A percentile compares a stretch with the other conserved stretches of the same genome.
These are phyloP conservation scores for Cutaneotrichosporon sp. DNA, from an alignment of 1,284 basidiomycete species.

Conservation along the genomic window DNA sequence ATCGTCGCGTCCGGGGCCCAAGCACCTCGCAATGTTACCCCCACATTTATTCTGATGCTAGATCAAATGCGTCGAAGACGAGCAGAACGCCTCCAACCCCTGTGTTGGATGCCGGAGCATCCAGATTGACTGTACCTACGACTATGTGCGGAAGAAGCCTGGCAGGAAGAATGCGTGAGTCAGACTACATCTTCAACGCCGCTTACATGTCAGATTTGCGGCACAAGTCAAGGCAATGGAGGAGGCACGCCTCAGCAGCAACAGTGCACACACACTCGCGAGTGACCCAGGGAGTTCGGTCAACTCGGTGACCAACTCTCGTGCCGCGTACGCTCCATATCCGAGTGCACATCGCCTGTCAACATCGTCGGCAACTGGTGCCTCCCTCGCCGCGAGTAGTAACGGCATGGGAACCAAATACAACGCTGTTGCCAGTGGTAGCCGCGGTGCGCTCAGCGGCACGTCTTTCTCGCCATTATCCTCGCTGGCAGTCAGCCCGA, in stretches of 20 bases:
- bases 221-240: constrained; percentile 10
- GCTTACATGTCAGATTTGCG: constrained; percentile 10
- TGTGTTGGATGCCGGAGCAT: constrained; percentile 43
- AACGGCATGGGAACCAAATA: too few relatives aligned
- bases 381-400: too few relatives aligned
- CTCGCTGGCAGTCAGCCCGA: constrained; percentile 19
- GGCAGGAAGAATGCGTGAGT: constrained; percentile 44
- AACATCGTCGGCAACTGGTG: too few relatives aligned
- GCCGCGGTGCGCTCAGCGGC: not conserved
- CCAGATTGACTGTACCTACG: constrained; percentile 36
- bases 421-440: too few relatives aligned
- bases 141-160: constrained; percentile 44
- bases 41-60: constrained; percentile 6
- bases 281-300: not conserved
- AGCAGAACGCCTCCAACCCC: constrained; percentile 8
- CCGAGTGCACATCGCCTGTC: too few relatives aligned
- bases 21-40: too few relatives aligned
- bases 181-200: not conserved
- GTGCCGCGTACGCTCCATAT: constrained; percentile 4
- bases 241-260: not conserved
- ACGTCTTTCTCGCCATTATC: constrained; percentile 17
- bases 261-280: not conserved
- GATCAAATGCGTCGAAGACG: constrained; percentile 37
- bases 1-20: too few relatives aligned
- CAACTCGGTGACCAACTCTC: not conserved